Percentiles rank a stretch among this genome's conserved stretches.
These are phyloP conservation scores for Rhynchosporium graminicola DNA, from an alignment of 2,329 filamentous ascomycete species.

Conservation along the genomic window DNA sequence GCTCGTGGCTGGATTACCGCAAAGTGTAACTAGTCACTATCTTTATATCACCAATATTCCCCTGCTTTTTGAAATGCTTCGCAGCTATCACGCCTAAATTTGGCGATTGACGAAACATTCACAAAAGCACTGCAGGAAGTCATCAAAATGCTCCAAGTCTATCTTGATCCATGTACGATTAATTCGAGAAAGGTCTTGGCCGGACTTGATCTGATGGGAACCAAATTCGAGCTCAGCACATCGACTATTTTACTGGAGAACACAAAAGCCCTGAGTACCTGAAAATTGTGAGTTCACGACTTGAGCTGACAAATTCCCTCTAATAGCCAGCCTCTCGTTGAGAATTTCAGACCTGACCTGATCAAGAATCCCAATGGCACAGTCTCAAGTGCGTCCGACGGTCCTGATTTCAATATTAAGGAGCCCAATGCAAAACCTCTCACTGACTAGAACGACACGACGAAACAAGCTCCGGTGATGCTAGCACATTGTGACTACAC, in stretches of 20 bases:
- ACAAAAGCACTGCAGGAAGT: background rate
- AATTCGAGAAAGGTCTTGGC: slow-evolving; percentile 26
- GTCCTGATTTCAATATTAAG: slow-evolving; percentile 19
- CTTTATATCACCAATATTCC: background rate
- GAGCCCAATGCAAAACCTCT: slow-evolving; percentile 26
- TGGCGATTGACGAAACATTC: background rate
- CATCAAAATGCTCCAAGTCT: slow-evolving; percentile 25
- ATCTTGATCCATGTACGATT: slow-evolving; percentile 26
- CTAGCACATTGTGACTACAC: slow-evolving; percentile 29
- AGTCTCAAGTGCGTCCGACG: slow-evolving; percentile 20
- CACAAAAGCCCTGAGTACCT: slow-evolving; percentile 24
- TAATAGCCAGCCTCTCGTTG: background rate
- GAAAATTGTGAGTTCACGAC: slow-evolving; percentile 15
- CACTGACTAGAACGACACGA: slow-evolving; percentile 23
- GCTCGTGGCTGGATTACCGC: background rate
- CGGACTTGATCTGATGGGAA: slow-evolving; percentile 24
- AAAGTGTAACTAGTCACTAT: background rate
- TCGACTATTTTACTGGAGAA: slow-evolving; percentile 26
- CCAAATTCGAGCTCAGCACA: slow-evolving; percentile 21
- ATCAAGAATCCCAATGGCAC: slow-evolving; percentile 18
- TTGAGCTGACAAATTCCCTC: background rate
- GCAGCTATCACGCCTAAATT: background rate
- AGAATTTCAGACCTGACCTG: background rate
- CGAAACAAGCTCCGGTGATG: slow-evolving; percentile 25
- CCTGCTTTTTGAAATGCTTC: background rate